phyloP scores from a whole-genome alignment of 169 alveolate species.

The Plasmodium ovale region DNA sequence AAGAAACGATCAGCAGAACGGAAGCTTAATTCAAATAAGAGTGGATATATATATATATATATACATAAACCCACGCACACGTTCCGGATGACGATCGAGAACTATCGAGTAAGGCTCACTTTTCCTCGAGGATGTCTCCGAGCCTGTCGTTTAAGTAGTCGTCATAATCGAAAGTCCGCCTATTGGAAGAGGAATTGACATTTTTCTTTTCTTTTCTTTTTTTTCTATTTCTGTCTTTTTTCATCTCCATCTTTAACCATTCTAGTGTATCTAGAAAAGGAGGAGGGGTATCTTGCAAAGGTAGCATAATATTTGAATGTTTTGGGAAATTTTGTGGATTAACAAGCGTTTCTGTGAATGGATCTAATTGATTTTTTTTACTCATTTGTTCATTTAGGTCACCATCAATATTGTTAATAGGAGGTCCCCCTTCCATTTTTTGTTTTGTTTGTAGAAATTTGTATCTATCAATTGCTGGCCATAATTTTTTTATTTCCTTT shows the following conservation, averaged over 20 bases:
- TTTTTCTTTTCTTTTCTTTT: constrained; percentile 19
- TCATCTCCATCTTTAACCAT: constrained; percentile 67
- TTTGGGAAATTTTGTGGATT: constrained; percentile 68
- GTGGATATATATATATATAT: no score
- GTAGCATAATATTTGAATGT: constrained; percentile 56
- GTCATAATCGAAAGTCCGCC: constrained; percentile 42
- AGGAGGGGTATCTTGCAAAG: constrained; percentile 67
- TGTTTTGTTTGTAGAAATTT: constrained; percentile 67
- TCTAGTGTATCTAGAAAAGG: constrained; percentile 72
- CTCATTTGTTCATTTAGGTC: not conserved
- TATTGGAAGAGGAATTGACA: not conserved
- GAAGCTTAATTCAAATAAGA: no score
- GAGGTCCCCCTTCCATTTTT: constrained; percentile 76
- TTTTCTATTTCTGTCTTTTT: constrained; percentile 33
- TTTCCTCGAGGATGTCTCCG: constrained; percentile 41
- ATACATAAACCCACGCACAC: no score
- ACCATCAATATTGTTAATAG: constrained; percentile 54
- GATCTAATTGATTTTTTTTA: constrained; percentile 4
- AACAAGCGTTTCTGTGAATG: constrained; percentile 42
- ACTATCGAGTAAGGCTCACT: not conserved
- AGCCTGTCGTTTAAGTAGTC: constrained; percentile 32
- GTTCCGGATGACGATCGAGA: not conserved
- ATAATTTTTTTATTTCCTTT: constrained; percentile 59
- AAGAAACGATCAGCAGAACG: not conserved
- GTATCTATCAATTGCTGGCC: constrained; percentile 68